Conservation (phyloP, 352 stramenopile species). For the Achlya hypogyna region DNA sequence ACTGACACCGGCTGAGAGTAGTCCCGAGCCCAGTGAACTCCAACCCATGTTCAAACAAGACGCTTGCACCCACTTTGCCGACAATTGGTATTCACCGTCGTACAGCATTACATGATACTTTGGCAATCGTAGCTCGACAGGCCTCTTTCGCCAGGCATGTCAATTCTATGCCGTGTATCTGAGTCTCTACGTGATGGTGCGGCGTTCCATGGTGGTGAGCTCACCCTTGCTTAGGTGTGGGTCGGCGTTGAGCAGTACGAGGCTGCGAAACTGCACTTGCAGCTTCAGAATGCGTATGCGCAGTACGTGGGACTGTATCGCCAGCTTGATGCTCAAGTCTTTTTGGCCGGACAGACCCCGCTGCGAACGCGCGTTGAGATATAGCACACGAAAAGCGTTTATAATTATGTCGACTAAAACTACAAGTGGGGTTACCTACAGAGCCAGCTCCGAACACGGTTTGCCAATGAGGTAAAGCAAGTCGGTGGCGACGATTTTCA, state of each 20-base stretch:
- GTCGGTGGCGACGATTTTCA: conserved; percentile 48
- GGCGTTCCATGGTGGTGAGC: background rate
- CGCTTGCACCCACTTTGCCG: background rate
- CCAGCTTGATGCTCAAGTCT: background rate
- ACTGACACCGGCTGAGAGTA: background rate
- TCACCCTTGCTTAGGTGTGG: background rate
- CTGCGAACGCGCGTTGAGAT: background rate
- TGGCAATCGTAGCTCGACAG: background rate
- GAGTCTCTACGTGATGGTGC: background rate
- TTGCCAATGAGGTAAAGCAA: conserved; percentile 64
- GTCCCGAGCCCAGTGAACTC: background rate
- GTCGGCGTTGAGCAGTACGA: background rate
- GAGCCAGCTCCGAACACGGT: conserved; percentile 20
- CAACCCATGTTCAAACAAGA: background rate
- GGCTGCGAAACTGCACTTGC: background rate
- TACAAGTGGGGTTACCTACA: too few species aligned
- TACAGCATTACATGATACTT: background rate
- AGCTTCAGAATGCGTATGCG: background rate
- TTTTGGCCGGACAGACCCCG: background rate
- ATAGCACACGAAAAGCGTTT: too few species aligned
- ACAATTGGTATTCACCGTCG: background rate
- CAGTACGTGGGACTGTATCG: background rate
- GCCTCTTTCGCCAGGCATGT: background rate
- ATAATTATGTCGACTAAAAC: too few species aligned
- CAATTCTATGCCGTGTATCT: background rate